phyloP scores from a whole-genome alignment of 2,329 filamentous ascomycete species.

The Aspergillus oerlinghausenensis region DNA sequence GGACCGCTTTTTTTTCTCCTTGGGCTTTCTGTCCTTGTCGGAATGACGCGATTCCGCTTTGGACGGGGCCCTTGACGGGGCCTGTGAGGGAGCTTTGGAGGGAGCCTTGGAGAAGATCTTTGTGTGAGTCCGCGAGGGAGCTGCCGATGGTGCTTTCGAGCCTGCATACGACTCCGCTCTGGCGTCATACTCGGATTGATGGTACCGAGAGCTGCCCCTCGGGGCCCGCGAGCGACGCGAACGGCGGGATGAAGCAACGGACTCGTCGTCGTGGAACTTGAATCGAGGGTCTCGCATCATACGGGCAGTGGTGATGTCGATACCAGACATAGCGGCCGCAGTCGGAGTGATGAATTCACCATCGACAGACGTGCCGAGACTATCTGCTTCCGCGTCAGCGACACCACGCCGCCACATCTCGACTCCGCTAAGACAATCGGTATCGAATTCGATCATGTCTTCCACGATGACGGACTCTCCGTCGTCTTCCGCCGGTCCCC shows the following conservation, averaged over 20 bases:
- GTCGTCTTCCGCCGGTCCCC: neutral
- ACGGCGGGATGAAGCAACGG: conserved; percentile 32
- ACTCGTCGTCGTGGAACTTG: conserved; percentile 32
- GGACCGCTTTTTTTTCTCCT: conserved; percentile 37
- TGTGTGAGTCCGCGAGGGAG: conserved; percentile 18
- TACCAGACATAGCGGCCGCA: conserved; percentile 47
- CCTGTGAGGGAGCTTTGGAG: conserved; percentile 14
- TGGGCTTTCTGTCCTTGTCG: conserved; percentile 24
- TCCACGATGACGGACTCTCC: conserved; percentile 41
- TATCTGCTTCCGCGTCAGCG: conserved; percentile 52
- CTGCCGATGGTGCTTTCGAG: conserved; percentile 4
- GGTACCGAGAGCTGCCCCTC: conserved; percentile 12
- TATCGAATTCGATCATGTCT: conserved; percentile 52
- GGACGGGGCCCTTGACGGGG: conserved; percentile 14
- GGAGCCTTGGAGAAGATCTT: conserved; percentile 15
- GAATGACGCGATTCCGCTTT: conserved; percentile 19
- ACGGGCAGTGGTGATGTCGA: conserved; percentile 32
- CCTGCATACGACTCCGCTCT: neutral
- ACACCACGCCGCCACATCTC: conserved; percentile 62
- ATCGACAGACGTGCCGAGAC: conserved; percentile 57
- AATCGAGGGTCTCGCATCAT: conserved; percentile 30
- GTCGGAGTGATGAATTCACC: conserved; percentile 62
- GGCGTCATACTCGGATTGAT: conserved; percentile 13
- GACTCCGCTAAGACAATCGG: conserved; percentile 52
- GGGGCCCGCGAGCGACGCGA: conserved; percentile 29